Percentiles rank a stretch among this genome's conserved stretches.
These are phyloP conservation scores for Tripterygium wilfordii DNA, from an alignment of 177 flowering plant species.

Conservation along the genomic window DNA sequence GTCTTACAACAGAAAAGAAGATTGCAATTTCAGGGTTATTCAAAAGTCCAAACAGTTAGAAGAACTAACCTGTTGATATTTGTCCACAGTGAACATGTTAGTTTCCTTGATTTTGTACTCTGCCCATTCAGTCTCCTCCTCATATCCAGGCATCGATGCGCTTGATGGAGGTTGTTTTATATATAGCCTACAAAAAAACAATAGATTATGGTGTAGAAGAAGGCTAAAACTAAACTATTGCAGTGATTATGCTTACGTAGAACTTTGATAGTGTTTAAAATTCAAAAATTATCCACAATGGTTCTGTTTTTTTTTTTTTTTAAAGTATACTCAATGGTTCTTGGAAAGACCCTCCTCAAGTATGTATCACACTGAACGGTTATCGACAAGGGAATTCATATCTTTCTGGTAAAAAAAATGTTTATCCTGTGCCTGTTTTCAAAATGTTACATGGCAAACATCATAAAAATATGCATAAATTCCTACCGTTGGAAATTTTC, in stretches of 20 bases:
- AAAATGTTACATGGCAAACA: too few relatives aligned
- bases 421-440: too few relatives aligned
- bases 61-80: constrained; percentile 87
- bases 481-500: too few relatives aligned
- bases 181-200: constrained; percentile 53
- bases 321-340: neutral
- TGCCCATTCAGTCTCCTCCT: constrained; percentile 71
- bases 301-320: neutral
- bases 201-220: neutral
- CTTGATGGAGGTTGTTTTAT: constrained; percentile 69
- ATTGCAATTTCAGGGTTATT: neutral
- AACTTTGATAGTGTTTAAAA: too few relatives aligned
- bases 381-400: too few relatives aligned
- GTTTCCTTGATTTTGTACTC: constrained; percentile 95
- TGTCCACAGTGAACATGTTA: constrained; percentile 93
- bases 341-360: too few relatives aligned
- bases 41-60: neutral
- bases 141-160: constrained; percentile 48
- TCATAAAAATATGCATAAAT: too few relatives aligned
- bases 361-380: too few relatives aligned
- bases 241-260: neutral
- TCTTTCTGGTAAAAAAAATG: too few relatives aligned
- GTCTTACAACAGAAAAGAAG: too few relatives aligned
- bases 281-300: neutral
- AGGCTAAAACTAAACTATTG: neutral